phyloP scores from a whole-genome alignment of 2,329 filamentous ascomycete genomes.

The Coleophoma crateriformis region DNA sequence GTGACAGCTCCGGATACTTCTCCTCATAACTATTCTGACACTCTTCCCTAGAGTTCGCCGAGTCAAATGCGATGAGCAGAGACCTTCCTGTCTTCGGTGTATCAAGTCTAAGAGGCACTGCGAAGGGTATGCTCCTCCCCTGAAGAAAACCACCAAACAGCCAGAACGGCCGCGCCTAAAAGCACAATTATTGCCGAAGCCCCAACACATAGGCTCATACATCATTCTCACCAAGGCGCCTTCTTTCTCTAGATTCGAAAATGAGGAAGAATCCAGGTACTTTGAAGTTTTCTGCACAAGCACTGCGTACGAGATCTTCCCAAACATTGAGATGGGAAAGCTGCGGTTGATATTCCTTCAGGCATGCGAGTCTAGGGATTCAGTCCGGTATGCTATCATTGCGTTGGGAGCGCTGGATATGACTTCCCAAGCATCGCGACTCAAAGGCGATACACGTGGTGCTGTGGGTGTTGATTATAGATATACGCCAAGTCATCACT shows the following conservation, averaged over 20 bases:
- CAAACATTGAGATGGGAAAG: constrained; percentile 5
- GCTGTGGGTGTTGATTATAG: constrained; percentile 21
- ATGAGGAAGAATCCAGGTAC: constrained; percentile 5
- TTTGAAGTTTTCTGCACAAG: constrained; percentile 7
- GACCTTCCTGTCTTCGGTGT: constrained; percentile 5
- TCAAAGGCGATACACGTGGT: constrained; percentile 31
- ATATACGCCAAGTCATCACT: constrained; percentile 37
- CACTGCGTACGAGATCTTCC: constrained; percentile 7
- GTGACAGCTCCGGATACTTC: background rate
- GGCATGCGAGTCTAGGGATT: constrained; percentile 51
- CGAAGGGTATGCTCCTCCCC: constrained; percentile 7
- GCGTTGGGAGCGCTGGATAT: constrained; percentile 60
- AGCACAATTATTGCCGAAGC: background rate
- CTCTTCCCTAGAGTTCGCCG: constrained; percentile 1
- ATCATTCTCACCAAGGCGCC: constrained; percentile 1
- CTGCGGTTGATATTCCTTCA: constrained; percentile 36
- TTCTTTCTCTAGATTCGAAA: constrained; percentile 3
- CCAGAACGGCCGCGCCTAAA: background rate
- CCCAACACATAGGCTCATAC: background rate
- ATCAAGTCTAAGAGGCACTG: constrained; percentile 4
- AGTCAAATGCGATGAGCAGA: constrained; percentile 5
- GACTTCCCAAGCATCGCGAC: constrained; percentile 43
- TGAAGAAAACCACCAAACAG: background rate
- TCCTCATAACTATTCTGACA: background rate
- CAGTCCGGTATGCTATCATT: constrained; percentile 57